phyloP scores from a whole-genome alignment of 1,284 basidiomycete genomes.

The Ceratobasidium theobromae region DNA sequence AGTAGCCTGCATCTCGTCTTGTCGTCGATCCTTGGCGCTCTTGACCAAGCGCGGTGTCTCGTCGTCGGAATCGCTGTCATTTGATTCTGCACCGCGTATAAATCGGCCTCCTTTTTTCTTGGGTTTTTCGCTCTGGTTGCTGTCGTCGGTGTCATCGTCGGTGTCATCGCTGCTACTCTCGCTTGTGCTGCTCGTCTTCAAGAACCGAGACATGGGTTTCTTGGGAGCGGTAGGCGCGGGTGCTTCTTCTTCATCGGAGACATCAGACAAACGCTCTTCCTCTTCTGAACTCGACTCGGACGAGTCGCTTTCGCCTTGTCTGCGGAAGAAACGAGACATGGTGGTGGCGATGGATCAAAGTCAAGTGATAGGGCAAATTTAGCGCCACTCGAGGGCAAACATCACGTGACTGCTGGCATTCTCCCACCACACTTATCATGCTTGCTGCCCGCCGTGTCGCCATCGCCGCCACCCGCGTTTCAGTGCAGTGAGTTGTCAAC shows the following conservation, averaged over 20 bases:
- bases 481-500: conserved; percentile 1
- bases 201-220: conserved; percentile 70
- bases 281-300: conserved; percentile 82
- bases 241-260: conserved; percentile 42
- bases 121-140: conserved; percentile 43
- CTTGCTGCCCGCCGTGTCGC: conserved; percentile 24
- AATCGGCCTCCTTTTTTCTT: conserved; percentile 49
- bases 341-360: conserved; percentile 29
- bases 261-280: conserved; percentile 74
- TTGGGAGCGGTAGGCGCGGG: conserved; percentile 49
- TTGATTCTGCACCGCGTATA: conserved; percentile 54
- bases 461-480: not conserved
- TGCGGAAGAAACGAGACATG: conserved; percentile 80
- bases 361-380: conserved; percentile 21
- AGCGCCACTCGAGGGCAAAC: conserved; percentile 10
- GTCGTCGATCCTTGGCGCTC: conserved; percentile 82
- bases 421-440: conserved; percentile 24
- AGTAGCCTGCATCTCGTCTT: conserved; percentile 86
- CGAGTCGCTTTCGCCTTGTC: conserved; percentile 68
- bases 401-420: conserved; percentile 15
- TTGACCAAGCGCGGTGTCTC: conserved; percentile 73
- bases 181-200: conserved; percentile 53
- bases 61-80: conserved; percentile 64
- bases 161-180: conserved; percentile 51
- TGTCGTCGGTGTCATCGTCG: conserved; percentile 44